Conservation (phyloP, 2,329 filamentous ascomycete species). For the Tricladium varicosporioides region DNA sequence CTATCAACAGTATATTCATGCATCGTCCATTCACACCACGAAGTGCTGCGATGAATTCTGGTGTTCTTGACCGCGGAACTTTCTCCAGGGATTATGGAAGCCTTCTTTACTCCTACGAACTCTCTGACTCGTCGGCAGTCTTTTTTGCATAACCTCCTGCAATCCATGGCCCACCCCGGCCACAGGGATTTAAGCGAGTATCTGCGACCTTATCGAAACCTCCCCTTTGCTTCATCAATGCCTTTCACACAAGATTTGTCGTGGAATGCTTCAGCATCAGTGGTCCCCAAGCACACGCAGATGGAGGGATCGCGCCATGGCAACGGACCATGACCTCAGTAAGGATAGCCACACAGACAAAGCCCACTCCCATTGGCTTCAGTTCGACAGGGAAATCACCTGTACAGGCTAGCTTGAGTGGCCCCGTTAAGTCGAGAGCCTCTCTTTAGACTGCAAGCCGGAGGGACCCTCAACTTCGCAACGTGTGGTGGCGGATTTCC, state of each 20-base stretch:
- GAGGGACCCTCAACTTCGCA: background rate
- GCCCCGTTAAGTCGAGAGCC: conserved; percentile 9
- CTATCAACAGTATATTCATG: conserved; percentile 9
- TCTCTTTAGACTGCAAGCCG: conserved; percentile 11
- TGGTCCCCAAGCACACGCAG: conserved; percentile 8
- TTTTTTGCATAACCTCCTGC: conserved; percentile 21
- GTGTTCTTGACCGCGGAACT: background rate
- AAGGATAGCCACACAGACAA: conserved; percentile 6
- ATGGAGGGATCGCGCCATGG: conserved; percentile 14
- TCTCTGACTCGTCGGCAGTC: conserved; percentile 9
- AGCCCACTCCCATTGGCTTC: background rate
- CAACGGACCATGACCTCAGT: conserved; percentile 11
- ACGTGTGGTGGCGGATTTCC: conserved; percentile 16
- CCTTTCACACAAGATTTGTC: conserved; percentile 26
- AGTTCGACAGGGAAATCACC: background rate
- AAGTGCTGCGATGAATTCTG: background rate
- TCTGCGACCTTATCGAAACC: conserved; percentile 34
- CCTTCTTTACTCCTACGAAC: conserved; percentile 8
- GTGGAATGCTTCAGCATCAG: conserved; percentile 11
- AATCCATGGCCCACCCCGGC: conserved; percentile 11
- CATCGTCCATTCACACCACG: conserved; percentile 12
- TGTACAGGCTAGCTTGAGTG: background rate
- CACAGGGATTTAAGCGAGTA: conserved; percentile 28
- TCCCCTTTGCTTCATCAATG: conserved; percentile 25
- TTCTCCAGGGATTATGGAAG: conserved; percentile 18